Evolutionary conservation across 768 basidiomycete genomes (phyloP).

Genomic region (Astraeus odoratus): DNA sequence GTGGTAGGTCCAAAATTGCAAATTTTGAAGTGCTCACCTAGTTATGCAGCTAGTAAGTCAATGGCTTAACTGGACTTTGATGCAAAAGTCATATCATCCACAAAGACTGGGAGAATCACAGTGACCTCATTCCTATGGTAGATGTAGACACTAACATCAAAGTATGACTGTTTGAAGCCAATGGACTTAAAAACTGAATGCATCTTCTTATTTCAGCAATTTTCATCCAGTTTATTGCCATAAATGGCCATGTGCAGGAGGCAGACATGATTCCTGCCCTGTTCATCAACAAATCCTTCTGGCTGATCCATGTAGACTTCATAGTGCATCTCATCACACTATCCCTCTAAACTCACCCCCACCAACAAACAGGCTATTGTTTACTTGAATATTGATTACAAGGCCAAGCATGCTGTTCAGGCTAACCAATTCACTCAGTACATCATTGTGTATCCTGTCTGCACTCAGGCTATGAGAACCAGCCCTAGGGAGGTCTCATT

Average conservation of each 20-base stretch:
- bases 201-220: not conserved
- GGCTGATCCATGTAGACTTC: not conserved
- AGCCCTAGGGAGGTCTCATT: no score
- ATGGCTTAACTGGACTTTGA: not conserved
- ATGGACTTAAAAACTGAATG: no score
- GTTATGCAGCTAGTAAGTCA: not conserved
- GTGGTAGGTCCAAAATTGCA: not conserved
- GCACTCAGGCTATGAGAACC: no score
- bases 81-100: not conserved
- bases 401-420: no score
- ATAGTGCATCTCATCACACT: constrained; percentile 3
- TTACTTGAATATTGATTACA: no score
- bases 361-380: no score
- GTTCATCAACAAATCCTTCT: not conserved
- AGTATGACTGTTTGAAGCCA: no score
- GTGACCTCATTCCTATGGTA: not conserved
- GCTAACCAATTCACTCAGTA: no score
- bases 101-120: not conserved
- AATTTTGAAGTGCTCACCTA: constrained; percentile 1
- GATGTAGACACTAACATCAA: not conserved
- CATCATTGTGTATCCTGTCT: no score
- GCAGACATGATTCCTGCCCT: not conserved
- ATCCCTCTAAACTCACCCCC: no score
- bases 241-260: not conserved
- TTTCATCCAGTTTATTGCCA: not conserved